Conservation (phyloP, 768 basidiomycete genomes). For the Agaricus blazei region DNA sequence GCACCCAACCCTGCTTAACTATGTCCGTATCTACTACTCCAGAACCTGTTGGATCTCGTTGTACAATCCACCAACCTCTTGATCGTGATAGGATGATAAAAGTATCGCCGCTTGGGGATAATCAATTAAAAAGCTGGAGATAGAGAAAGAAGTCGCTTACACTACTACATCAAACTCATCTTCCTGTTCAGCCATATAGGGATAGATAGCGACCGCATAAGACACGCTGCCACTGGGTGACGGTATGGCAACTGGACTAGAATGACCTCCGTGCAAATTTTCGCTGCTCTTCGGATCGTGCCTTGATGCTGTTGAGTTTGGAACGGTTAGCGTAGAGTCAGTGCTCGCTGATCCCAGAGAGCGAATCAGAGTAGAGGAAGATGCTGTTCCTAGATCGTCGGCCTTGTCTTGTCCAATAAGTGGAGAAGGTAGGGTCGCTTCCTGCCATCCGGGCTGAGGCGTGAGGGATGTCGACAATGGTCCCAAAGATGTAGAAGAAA, state of each 20-base stretch:
- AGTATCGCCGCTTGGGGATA: slow-evolving; percentile 68
- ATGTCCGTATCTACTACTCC: slow-evolving; percentile 75
- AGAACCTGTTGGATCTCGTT: slow-evolving; percentile 84
- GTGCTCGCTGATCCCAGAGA: slow-evolving; percentile 20
- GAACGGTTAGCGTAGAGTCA: slow-evolving; percentile 23
- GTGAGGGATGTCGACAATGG: slow-evolving; percentile 53
- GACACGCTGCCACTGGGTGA: slow-evolving; percentile 54
- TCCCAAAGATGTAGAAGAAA: slow-evolving; percentile 39
- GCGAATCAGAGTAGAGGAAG: slow-evolving; percentile 31
- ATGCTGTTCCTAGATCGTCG: slow-evolving; percentile 36
- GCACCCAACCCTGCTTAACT: slow-evolving; percentile 92
- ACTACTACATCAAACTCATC: slow-evolving; percentile 98
- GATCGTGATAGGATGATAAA: slow-evolving; percentile 91
- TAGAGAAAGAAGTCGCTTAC: slow-evolving; percentile 38
- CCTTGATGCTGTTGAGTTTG: slow-evolving; percentile 12
- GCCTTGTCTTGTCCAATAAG: slow-evolving; percentile 30
- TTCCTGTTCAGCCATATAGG: slow-evolving; percentile 97
- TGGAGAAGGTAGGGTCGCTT: slow-evolving; percentile 58
- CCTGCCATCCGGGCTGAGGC: slow-evolving; percentile 74
- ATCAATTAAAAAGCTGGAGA: slow-evolving; percentile 7
- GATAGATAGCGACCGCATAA: slow-evolving; percentile 97
- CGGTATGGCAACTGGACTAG: slow-evolving; percentile 23
- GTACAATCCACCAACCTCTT: slow-evolving; percentile 99
- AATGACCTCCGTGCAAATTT: slow-evolving; percentile 7
- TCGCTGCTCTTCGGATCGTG: slow-evolving; percentile 16